Evolutionary conservation across 2,329 filamentous ascomycete species (phyloP).

Genomic region (Xylaria multiplex): DNA sequence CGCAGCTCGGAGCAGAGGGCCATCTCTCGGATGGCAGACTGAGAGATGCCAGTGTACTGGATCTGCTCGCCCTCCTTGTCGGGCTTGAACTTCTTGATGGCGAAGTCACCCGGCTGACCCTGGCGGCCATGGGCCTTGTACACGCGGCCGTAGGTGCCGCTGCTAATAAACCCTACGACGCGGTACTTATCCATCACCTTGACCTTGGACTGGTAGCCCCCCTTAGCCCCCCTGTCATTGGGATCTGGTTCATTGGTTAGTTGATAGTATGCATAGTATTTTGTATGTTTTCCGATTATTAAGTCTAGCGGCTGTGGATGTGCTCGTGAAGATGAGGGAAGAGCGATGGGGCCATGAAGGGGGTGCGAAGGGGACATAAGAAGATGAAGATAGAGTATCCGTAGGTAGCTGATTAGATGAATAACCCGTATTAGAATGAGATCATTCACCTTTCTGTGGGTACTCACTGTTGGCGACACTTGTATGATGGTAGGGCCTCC

Average conservation of each 20-base stretch:
- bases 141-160: conserved; percentile 95
- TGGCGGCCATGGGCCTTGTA: conserved; percentile 90
- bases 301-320: neutral
- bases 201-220: conserved; percentile 77
- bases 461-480: conserved; percentile 18
- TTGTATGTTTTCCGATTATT: neutral
- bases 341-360: neutral
- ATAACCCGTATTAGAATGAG: neutral
- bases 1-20: conserved; percentile 91
- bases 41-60: conserved; percentile 96
- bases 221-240: conserved; percentile 57
- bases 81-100: conserved; percentile 99
- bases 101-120: conserved; percentile 82
- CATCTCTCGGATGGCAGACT: conserved; percentile 98
- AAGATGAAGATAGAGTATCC: neutral
- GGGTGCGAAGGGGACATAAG: neutral
- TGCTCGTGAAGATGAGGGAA: neutral
- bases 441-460: neutral
- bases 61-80: conserved; percentile 97
- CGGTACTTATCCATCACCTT: conserved; percentile 93
- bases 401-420: neutral
- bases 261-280: neutral
- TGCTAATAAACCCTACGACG: conserved; percentile 97
- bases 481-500: conserved; percentile 14
- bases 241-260: conserved; percentile 60